These are phyloP conservation scores for Psidium friedrichsthalianum DNA, from an alignment of 345 rosid genomes.

Conservation along the genomic window DNA sequence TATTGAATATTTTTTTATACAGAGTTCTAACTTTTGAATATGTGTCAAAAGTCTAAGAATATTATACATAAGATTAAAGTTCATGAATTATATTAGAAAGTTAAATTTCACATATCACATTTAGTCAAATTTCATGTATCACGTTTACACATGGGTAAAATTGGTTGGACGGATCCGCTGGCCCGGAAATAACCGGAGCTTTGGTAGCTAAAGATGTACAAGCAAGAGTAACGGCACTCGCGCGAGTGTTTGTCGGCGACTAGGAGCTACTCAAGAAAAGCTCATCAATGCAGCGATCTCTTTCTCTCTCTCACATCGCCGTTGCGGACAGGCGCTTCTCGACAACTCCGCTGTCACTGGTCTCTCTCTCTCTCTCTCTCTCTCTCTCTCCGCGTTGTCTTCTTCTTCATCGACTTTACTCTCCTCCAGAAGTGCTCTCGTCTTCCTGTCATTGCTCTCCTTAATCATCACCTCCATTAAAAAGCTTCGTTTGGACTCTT, in stretches of 20 bases:
- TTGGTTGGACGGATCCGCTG: too few relatives aligned
- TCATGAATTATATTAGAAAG: too few relatives aligned
- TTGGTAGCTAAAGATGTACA: not conserved
- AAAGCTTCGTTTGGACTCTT: conserved; percentile 10
- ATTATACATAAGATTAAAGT: too few relatives aligned
- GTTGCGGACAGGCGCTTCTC: not conserved
- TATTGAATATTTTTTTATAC: too few relatives aligned
- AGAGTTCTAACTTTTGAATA: too few relatives aligned
- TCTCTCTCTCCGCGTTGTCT: not conserved
- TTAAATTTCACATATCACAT: too few relatives aligned
- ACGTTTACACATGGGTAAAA: too few relatives aligned
- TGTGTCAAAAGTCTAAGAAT: too few relatives aligned
- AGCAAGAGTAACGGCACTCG: not conserved
- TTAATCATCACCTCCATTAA: not conserved
- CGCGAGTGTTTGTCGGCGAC: not conserved
- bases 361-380: not conserved
- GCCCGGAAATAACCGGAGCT: too few relatives aligned
- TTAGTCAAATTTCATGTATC: too few relatives aligned
- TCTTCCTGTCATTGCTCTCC: not conserved
- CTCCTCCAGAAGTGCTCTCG: not conserved
- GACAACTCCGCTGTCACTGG: not conserved
- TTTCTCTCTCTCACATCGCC: not conserved
- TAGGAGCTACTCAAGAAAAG: not conserved
- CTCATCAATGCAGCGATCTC: not conserved
- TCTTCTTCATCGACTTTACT: not conserved